Evolutionary conservation across 2,329 filamentous ascomycete genomes (phyloP), one percentile per base, ranked within the genome.

Genomic region (Xylariaceae sp.): DNA sequence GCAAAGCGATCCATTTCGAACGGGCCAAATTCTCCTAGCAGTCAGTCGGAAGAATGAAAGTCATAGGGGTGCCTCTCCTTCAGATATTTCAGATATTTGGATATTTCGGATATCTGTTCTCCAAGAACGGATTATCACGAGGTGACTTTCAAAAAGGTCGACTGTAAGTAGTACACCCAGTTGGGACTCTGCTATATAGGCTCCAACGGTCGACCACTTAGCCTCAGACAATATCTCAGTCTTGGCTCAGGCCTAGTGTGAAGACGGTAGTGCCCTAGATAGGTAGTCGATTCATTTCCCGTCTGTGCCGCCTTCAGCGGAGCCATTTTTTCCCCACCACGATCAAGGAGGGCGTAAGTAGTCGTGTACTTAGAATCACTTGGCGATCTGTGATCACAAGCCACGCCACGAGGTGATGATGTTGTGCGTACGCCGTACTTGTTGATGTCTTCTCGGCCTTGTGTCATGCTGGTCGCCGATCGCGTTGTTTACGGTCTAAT

Each of bases 1-100:
- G 53, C 19, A 19, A 54, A 34, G 26, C 44, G 47, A 26, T 58
- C 41, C 64, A 66, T 66, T 11, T 52, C 11, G 42, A 46, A 32
- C 19, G 11, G 44, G 19, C 4, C n/a, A 29, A 45, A 34, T 34
- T 34, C 32, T 6, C 32, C 32, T 45, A 19, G 7, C 9, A 29
- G 35, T 30, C 37, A 29, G 4, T 6, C 26, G 9, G 31, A 11
- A 37, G 35, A 11, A 37, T 11, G 12, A 37, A 37, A 6, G 8
- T 11, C 35, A 37, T 11, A 37, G 3, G 35, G 8, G 3, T 11
- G 4, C 12, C 12, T 7, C 8, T 37, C 35, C 8, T 11, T 37
- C 19, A 19, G 19, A 19, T 19, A 19, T 19, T 19, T 19, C 19
- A 19, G 19, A 19, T 19, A 19, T 19, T 11, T 37, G 2, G 19